phyloP scores from a whole-genome alignment of 257 asterid genomes.

The Solanum tarijense region DNA sequence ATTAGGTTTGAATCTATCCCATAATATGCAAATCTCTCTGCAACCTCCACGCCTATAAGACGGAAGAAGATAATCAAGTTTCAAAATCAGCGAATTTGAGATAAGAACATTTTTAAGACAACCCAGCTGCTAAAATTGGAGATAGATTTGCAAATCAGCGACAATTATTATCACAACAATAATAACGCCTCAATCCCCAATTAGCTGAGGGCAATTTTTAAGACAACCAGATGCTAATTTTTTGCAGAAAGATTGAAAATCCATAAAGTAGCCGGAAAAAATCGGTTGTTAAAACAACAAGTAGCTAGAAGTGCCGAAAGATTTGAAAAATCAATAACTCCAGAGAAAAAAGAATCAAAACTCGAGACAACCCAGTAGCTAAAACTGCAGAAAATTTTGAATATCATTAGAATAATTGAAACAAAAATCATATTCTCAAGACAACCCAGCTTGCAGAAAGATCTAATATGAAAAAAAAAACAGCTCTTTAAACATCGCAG shows the following conservation, averaged over 20 bases:
- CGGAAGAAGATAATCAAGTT: neutral
- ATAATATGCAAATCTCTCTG: conserved; percentile 29
- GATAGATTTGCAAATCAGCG: neutral
- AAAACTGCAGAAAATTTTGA: neutral
- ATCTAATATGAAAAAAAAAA: neutral
- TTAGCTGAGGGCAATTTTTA: neutral
- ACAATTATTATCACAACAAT: neutral
- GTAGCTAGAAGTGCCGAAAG: neutral
- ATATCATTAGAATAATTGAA: neutral
- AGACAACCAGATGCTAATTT: neutral
- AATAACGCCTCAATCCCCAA: neutral
- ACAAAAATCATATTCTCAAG: neutral
- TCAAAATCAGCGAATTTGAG: neutral
- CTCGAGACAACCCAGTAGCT: neutral
- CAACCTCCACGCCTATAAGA: conserved; percentile 27
- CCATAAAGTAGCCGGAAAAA: neutral
- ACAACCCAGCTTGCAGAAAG: neutral
- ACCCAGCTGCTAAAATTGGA: neutral
- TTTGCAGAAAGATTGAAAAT: neutral
- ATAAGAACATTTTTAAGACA: neutral
- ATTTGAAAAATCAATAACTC: neutral
- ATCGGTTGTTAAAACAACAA: neutral
- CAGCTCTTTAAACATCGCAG: neutral
- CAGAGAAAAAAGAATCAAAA: neutral
- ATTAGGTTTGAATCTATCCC: conserved; percentile 28